These are phyloP conservation scores for Lachancea nothofagi DNA, from an alignment of 805 yeast genomes.

Conservation along the genomic window DNA sequence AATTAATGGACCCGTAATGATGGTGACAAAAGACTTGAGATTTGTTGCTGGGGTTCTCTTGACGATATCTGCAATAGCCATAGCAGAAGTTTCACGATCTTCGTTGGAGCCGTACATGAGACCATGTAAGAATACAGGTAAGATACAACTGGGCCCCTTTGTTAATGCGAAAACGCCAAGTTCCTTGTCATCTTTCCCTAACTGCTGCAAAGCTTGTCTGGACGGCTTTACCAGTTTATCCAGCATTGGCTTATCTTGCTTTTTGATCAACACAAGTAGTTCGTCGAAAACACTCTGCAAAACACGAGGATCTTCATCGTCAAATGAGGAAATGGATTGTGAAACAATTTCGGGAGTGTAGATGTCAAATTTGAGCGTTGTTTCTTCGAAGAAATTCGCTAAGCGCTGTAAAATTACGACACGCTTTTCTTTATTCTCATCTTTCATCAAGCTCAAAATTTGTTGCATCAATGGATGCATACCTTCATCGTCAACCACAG, in stretches of 20 bases:
- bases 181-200: slow-evolving; percentile 60
- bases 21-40: slow-evolving; percentile 83
- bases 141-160: slow-evolving; percentile 78
- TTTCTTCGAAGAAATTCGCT: slow-evolving; percentile 61
- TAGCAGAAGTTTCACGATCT: slow-evolving; percentile 80
- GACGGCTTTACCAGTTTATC: slow-evolving; percentile 81
- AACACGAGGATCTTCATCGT: slow-evolving; percentile 57
- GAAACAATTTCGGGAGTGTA: slow-evolving; percentile 73
- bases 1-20: slow-evolving; percentile 93
- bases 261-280: slow-evolving; percentile 58
- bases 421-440: slow-evolving; percentile 63
- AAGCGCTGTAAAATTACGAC: slow-evolving; percentile 60
- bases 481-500: slow-evolving; percentile 74
- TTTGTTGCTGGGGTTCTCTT: slow-evolving; percentile 78
- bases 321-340: slow-evolving; percentile 64
- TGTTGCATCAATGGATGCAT: slow-evolving; percentile 81
- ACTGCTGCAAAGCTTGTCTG: slow-evolving; percentile 58
- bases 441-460: slow-evolving; percentile 65
- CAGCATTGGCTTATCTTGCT: slow-evolving; percentile 67
- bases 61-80: slow-evolving; percentile 82
- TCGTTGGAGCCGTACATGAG: slow-evolving; percentile 86
- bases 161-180: slow-evolving; percentile 67
- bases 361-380: slow-evolving; percentile 62
- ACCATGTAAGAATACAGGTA: slow-evolving; percentile 92
- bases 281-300: slow-evolving; percentile 63